These are phyloP conservation scores for Podaxis sp. DNA, from an alignment of 768 basidiomycete species.

Conservation along the genomic window DNA sequence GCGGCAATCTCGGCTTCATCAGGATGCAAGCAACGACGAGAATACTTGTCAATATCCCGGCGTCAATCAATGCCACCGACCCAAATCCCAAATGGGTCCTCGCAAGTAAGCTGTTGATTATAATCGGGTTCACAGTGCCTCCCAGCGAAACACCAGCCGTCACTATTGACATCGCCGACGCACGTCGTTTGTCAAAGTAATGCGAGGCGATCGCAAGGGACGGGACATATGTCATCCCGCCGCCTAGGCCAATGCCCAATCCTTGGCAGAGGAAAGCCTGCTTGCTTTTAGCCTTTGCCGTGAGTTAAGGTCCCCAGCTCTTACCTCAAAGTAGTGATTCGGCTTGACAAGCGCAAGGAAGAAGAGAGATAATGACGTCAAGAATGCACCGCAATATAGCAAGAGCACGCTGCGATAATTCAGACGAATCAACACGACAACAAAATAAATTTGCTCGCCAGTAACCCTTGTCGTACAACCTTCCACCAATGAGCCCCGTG, in stretches of 20 bases:
- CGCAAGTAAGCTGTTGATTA: constrained; percentile 44
- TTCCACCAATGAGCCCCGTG: constrained; percentile 39
- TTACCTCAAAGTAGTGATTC: constrained; percentile 42
- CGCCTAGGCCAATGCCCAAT: constrained; percentile 40
- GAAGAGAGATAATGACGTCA: constrained; percentile 37
- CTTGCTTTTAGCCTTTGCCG: not conserved
- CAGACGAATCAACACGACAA: not conserved
- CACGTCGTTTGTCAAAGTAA: constrained; percentile 38
- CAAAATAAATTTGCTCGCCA: constrained; percentile 34
- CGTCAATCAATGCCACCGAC: constrained; percentile 11
- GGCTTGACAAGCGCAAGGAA: constrained; percentile 47
- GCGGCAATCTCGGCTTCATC: constrained; percentile 22
- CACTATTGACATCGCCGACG: constrained; percentile 38
- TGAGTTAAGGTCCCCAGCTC: not conserved
- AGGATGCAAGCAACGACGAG: constrained; percentile 27
- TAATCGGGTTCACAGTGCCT: constrained; percentile 40
- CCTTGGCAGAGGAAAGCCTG: constrained; percentile 45
- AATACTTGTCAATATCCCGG: constrained; percentile 11
- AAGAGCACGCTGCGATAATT: constrained; percentile 26
- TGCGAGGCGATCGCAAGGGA: constrained; percentile 39
- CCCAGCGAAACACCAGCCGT: constrained; percentile 20
- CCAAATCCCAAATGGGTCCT: constrained; percentile 31
- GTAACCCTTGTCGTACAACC: constrained; percentile 47
- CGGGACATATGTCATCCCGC: constrained; percentile 41
- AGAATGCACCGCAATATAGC: constrained; percentile 34